A percentile compares a stretch with the other conserved stretches of the same genome.
Conservation (phyloP, 352 stramenopile species). For the Phytophthora pini region DNA sequence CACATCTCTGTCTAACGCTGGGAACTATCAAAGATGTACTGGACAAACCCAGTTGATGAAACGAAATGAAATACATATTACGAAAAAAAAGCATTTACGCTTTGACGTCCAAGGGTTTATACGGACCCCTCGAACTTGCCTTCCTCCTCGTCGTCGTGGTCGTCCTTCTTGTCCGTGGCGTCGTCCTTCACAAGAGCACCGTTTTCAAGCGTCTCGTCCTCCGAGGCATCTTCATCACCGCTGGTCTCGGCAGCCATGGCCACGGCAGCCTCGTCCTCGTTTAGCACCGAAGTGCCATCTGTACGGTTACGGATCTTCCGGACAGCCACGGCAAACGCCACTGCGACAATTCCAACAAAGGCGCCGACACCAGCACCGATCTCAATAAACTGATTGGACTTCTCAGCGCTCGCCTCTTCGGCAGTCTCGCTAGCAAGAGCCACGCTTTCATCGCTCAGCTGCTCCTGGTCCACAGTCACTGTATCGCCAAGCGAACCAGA, state of each 20-base stretch:
- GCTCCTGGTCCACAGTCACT: conserved; percentile 29
- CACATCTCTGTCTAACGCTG: too few species aligned
- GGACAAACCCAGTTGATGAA: conserved; percentile 14
- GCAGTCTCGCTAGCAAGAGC: conserved; percentile 29
- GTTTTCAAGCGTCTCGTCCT: conserved; percentile 43
- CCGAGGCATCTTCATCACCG: conserved; percentile 41
- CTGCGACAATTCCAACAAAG: conserved; percentile 39
- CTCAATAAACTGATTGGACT: conserved; percentile 32
- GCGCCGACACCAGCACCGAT: conserved; percentile 30
- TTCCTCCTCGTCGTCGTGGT: conserved; percentile 42
- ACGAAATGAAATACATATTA: conserved; percentile 36
- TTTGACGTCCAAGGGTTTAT: conserved; percentile 36
- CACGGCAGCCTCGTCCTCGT: conserved; percentile 45
- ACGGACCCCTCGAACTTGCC: conserved; percentile 64
- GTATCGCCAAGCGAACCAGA: conserved; percentile 26
- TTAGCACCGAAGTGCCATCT: conserved; percentile 27
- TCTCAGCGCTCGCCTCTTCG: conserved; percentile 21
- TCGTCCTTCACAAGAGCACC: conserved; percentile 39
- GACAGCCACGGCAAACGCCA: conserved; percentile 37
- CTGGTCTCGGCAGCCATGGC: conserved; percentile 44
- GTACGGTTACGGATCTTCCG: conserved; percentile 33
- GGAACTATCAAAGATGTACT: not conserved
- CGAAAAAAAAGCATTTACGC: conserved; percentile 33
- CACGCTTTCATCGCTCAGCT: conserved; percentile 37
- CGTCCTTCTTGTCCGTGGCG: conserved; percentile 19